Evolutionary conservation across 2,329 filamentous ascomycete genomes (phyloP), one percentile per base, ranked within the genome.

Genomic region (Thielaviopsis ethacetica): DNA sequence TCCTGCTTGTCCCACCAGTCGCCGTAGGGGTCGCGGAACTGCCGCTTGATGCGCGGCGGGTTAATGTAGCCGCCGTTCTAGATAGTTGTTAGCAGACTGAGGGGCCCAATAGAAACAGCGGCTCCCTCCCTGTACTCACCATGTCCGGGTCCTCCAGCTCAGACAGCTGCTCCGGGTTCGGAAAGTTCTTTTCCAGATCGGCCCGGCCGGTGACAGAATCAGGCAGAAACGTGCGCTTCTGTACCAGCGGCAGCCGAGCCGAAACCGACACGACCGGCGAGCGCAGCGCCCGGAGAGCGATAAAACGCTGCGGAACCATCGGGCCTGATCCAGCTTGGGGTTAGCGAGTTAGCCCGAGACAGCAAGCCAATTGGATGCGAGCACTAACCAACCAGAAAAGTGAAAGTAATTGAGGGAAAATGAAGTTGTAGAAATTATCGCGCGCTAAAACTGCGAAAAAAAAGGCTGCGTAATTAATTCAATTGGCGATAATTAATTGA

Each of bases 1-100:
- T 97, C 93, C 75, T 98, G 93, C 72, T 90, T 86, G 74, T 98
- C 91, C 88, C 90, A 97, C 89, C 90, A 98, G 69, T 88, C 84
- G 69, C 73, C 91, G 71, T 97, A 82, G 41, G 94, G 93, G 72
- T 97, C 93, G 70, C 93, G 88, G 75, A 89, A 87, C 71, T 90
- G 85, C 66, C 91, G 86, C 79, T 95, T 96, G 72, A 91, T 76
- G 58, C 78, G 73, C 15, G 83, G 82, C 61, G 88, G 86, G 73
- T 91, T 89, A 68, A 87, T 79, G 71, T 89, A 93, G 71, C 85
- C 86, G 68, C 88, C 88, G 72, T 91, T 94, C 86, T 91, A 52
- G 15, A 69, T 38, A 3, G 10, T 12, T 19, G 57, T 59, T 55
- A 59, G 57, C 21, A 44, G 38, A 15, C 38, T n/a, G 15, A n/a